phyloP scores from a whole-genome alignment of 495 filamentous ascomycete genomes.

The Cairneyella variabilis region DNA sequence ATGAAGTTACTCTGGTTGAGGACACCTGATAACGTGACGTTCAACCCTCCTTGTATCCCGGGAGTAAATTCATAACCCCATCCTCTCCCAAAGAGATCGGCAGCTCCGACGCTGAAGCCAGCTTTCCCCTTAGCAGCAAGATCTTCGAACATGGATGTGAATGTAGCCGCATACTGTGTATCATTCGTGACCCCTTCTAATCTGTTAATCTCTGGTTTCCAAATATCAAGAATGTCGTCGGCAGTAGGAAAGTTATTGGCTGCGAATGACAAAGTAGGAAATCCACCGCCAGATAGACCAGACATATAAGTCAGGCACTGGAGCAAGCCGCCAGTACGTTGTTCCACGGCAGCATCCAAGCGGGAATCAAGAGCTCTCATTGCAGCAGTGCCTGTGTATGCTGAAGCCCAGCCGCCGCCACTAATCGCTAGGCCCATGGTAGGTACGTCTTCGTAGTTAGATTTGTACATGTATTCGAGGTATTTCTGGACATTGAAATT shows the following conservation, averaged over 20 bases:
- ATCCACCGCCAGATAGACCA: conserved; percentile 14
- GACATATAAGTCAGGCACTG: conserved; percentile 7
- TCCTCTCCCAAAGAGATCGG: conserved; percentile 7
- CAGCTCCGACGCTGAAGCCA: conserved; percentile 3
- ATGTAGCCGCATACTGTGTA: neutral
- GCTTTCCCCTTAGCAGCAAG: conserved; percentile 14
- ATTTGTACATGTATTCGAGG: neutral
- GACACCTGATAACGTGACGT: conserved; percentile 10
- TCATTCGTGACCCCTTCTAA: neutral
- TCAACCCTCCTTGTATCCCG: conserved; percentile 6
- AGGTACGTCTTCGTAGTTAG: conserved; percentile 1
- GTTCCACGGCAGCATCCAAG: neutral
- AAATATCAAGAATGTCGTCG: conserved; percentile 2
- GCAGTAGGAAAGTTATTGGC: conserved; percentile 10
- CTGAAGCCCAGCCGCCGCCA: conserved; percentile 11
- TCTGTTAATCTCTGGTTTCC: conserved; percentile 3
- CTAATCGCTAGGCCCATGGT: conserved; percentile 13
- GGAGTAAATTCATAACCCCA: conserved; percentile 11
- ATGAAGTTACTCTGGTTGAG: conserved; percentile 5
- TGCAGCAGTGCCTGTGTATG: conserved; percentile 9
- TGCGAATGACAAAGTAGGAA: conserved; percentile 4
- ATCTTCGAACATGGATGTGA: neutral
- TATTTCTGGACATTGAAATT: conserved; percentile 9
- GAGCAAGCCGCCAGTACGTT: conserved; percentile 9
- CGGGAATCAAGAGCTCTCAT: conserved; percentile 10